phyloP scores from a whole-genome alignment of 1,284 basidiomycete genomes.

The Pseudomicrostroma phylloplanum region DNA sequence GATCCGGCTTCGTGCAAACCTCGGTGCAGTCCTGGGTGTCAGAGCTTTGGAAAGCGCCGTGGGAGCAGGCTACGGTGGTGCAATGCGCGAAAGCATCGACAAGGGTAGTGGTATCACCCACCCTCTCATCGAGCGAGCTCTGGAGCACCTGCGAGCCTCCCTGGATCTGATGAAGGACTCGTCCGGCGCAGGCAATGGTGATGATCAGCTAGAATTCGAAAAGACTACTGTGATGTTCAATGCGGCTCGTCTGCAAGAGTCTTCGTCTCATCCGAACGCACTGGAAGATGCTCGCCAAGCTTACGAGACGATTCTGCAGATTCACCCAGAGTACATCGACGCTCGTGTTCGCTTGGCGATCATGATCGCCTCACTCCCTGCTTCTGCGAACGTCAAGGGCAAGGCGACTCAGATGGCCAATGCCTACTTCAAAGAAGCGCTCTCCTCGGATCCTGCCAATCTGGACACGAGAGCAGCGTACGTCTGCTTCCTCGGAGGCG shows the following conservation, averaged over 20 bases:
- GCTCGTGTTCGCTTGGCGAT: constrained; percentile 47
- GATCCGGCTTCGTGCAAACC: constrained; percentile 15
- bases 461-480: constrained; percentile 44
- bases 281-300: constrained; percentile 36
- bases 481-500: constrained; percentile 47
- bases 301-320: constrained; percentile 37
- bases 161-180: background rate
- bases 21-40: constrained; percentile 15
- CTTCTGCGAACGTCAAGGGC: background rate
- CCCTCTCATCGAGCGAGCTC: constrained; percentile 1
- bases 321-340: constrained; percentile 48
- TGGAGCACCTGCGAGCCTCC: constrained; percentile 1
- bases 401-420: constrained; percentile 26
- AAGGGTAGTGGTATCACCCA: background rate
- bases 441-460: constrained; percentile 40
- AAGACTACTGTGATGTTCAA: constrained; percentile 44
- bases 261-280: background rate
- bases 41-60: constrained; percentile 8
- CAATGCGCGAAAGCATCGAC: background rate
- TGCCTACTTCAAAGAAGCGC: constrained; percentile 39
- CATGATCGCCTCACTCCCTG: constrained; percentile 19
- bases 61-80: constrained; percentile 1
- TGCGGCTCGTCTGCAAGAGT: constrained; percentile 41
- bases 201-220: constrained; percentile 16
- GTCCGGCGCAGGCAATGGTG: constrained; percentile 11